These are phyloP conservation scores for Gliomastix tumulicola DNA, from an alignment of 2,329 filamentous ascomycete species.

Conservation along the genomic window DNA sequence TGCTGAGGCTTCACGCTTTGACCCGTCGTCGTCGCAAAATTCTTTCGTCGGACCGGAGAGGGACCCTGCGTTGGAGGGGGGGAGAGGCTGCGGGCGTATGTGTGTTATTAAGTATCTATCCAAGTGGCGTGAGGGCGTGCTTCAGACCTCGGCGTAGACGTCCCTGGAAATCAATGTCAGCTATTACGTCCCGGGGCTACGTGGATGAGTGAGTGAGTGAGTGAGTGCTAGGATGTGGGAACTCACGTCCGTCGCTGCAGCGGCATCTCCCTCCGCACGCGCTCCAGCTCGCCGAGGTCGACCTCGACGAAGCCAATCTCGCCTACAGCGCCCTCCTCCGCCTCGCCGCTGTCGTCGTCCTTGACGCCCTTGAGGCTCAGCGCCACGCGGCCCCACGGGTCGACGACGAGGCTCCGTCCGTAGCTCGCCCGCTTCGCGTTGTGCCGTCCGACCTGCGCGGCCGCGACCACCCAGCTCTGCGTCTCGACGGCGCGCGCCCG, in stretches of 20 bases:
- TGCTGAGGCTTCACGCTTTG: too few species aligned
- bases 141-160: constrained; percentile 3
- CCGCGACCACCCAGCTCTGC: constrained; percentile 79
- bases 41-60: too few species aligned
- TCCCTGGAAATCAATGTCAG: constrained; percentile 1
- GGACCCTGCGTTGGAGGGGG: too few species aligned
- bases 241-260: constrained; percentile 44
- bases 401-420: constrained; percentile 77
- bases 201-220: too few species aligned
- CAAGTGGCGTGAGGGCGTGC: too few species aligned
- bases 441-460: constrained; percentile 68
- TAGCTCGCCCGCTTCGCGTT: constrained; percentile 75
- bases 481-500: constrained; percentile 81
- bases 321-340: constrained; percentile 30
- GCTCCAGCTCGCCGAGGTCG: constrained; percentile 37
- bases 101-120: too few species aligned
- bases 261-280: constrained; percentile 45
- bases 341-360: constrained; percentile 27
- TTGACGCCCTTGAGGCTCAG: constrained; percentile 55
- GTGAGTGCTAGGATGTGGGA: too few species aligned
- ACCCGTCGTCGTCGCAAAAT: too few species aligned
- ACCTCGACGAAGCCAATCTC: constrained; percentile 50
- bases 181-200: too few species aligned
- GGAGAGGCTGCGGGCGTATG: too few species aligned
- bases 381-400: constrained; percentile 77